phyloP scores from a whole-genome alignment of 768 basidiomycete genomes.

The Trametes punicea region DNA sequence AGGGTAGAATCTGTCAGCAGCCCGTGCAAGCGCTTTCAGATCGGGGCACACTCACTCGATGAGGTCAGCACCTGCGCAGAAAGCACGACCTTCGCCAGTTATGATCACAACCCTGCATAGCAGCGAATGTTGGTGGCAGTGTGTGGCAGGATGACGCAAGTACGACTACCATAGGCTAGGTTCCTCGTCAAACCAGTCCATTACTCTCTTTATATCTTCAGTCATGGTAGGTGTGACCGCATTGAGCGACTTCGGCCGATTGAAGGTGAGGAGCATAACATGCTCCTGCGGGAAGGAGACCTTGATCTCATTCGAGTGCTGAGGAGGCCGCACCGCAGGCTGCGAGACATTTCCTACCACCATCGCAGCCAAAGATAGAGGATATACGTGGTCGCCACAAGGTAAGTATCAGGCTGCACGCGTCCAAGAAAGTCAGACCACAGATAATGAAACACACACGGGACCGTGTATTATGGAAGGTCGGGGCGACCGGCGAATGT shows the following conservation, averaged over 20 bases:
- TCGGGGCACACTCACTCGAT: constrained; percentile 49
- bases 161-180: constrained; percentile 61
- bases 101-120: constrained; percentile 63
- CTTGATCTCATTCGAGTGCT: constrained; percentile 36
- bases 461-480: background rate
- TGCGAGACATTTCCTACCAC: background rate
- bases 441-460: background rate
- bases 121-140: background rate
- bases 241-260: constrained; percentile 69
- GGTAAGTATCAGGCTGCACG: background rate
- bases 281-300: constrained; percentile 47
- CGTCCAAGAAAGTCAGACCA: background rate
- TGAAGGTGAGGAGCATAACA: constrained; percentile 53
- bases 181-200: constrained; percentile 76
- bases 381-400: background rate
- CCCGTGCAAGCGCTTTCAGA: background rate
- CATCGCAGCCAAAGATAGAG: too few species aligned
- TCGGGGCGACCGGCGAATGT: background rate
- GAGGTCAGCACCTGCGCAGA: constrained; percentile 81
- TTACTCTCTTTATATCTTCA: constrained; percentile 45
- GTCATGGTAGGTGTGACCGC: constrained; percentile 65
- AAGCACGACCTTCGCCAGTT: constrained; percentile 68
- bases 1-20: background rate
- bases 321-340: constrained; percentile 22
- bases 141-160: background rate